Conservation (phyloP, 768 basidiomycete species). For the Tremella fuciformis region DNA sequence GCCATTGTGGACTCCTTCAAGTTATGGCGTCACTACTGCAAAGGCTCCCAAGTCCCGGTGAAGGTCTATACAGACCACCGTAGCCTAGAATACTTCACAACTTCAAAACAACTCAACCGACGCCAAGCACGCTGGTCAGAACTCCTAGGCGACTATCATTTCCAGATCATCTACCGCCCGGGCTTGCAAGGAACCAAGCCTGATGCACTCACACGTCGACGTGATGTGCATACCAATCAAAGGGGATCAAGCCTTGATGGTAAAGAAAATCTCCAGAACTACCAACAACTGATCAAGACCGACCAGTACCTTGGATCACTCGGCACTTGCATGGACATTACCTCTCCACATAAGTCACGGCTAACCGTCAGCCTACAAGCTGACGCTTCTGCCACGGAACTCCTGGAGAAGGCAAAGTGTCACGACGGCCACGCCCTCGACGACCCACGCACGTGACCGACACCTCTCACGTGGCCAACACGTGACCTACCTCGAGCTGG, state of each 20-base stretch:
- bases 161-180: slow-evolving; percentile 24
- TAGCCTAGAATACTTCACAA: slow-evolving; percentile 6
- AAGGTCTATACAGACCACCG: slow-evolving; percentile 16
- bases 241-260: background rate
- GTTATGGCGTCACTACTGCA: background rate
- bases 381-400: no score
- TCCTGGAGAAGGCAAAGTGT: background rate
- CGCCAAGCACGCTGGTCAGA: no score
- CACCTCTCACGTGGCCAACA: no score
- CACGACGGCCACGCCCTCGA: no score
- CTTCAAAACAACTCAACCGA: no score
- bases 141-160: slow-evolving; percentile 11
- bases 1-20: slow-evolving; percentile 44
- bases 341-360: background rate
- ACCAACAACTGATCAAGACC: background rate
- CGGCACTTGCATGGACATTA: no score
- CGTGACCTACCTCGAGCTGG: no score
- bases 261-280: background rate
- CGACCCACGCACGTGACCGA: no score
- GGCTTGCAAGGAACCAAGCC: slow-evolving; percentile 12
- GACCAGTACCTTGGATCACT: background rate
- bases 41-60: slow-evolving; percentile 2
- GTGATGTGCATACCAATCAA: slow-evolving; percentile 10
- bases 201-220: slow-evolving; percentile 19
- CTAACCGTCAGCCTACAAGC: no score